Evolutionary conservation across 2,329 filamentous ascomycete genomes (phyloP).

Genomic region (Grosmannia penicillata): DNA sequence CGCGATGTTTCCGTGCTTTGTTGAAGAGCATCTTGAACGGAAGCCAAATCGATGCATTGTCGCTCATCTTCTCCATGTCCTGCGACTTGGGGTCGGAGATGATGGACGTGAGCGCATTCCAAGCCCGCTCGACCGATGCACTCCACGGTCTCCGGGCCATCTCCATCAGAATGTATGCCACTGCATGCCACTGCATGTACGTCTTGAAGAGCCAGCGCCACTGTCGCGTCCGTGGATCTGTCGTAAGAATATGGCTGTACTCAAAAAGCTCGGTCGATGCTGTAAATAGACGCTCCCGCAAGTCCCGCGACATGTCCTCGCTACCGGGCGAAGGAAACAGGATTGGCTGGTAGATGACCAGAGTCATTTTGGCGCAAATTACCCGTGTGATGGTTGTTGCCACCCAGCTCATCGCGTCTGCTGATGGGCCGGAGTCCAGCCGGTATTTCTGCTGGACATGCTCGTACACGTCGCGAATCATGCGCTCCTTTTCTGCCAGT

Average conservation of each 20-base stretch:
- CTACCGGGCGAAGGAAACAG: conserved; percentile 24
- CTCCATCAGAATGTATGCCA: conserved; percentile 40
- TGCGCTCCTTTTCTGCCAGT: conserved; percentile 26
- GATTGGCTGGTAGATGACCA: conserved; percentile 37
- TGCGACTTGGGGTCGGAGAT: conserved; percentile 16
- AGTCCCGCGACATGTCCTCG: conserved; percentile 18
- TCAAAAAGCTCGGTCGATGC: conserved; percentile 40
- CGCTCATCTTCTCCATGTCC: conserved; percentile 28
- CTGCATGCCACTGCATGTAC: conserved; percentile 44
- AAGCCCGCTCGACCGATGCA: conserved; percentile 15
- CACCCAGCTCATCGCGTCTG: conserved; percentile 33
- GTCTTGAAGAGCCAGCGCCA: conserved; percentile 47
- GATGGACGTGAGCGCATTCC: conserved; percentile 15
- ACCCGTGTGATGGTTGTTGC: conserved; percentile 31
- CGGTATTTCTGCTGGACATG: conserved; percentile 40
- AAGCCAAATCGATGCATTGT: conserved; percentile 34
- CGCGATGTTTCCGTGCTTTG: conserved; percentile 35
- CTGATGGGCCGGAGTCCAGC: conserved; percentile 29
- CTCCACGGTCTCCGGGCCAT: conserved; percentile 27
- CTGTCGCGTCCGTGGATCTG: conserved; percentile 29
- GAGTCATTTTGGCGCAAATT: conserved; percentile 37
- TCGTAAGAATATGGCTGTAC: conserved; percentile 38
- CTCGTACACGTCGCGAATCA: conserved; percentile 17
- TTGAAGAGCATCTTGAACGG: conserved; percentile 39
- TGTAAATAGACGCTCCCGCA: conserved; percentile 26